Evolutionary conservation across 169 alveolate genomes (phyloP).

Genomic region (Cryptosporidium canis): DNA sequence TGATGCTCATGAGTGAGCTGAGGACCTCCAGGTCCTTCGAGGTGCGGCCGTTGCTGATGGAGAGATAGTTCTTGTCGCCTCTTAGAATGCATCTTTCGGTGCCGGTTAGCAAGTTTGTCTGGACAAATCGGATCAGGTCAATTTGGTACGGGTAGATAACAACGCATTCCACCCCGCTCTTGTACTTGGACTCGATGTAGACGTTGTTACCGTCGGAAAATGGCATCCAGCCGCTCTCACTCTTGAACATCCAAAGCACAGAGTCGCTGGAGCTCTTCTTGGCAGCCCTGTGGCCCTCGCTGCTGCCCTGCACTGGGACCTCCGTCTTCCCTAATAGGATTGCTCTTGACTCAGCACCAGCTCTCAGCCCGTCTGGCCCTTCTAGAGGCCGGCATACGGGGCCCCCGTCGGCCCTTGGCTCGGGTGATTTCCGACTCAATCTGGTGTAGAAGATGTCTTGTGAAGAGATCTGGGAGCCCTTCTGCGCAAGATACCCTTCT

Average conservation of each 20-base stretch:
- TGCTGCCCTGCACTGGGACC: not conserved
- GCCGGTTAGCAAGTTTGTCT: conserved; percentile 17
- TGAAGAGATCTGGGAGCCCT: not conserved
- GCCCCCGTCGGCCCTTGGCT: no score
- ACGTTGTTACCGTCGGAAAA: not conserved
- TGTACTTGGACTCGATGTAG: not conserved
- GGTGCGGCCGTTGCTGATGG: not conserved
- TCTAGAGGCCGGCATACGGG: no score
- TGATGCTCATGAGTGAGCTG: not conserved
- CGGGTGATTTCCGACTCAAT: not conserved
- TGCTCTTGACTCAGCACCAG: no score
- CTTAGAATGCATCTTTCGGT: conserved; percentile 5
- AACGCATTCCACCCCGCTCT: not conserved
- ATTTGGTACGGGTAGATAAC: conserved; percentile 20
- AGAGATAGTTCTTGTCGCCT: not conserved
- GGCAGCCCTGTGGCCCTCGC: not conserved
- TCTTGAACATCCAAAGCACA: conserved; percentile 6
- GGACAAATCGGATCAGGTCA: not conserved
- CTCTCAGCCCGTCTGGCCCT: no score
- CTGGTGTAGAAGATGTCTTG: not conserved
- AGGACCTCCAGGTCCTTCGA: not conserved
- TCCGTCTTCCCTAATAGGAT: not conserved
- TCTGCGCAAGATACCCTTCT: not conserved
- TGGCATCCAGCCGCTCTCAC: conserved; percentile 29
- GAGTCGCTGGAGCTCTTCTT: not conserved